Conservation (phyloP, 2,329 filamentous ascomycete genomes). For the Aspergillus udagawae region DNA sequence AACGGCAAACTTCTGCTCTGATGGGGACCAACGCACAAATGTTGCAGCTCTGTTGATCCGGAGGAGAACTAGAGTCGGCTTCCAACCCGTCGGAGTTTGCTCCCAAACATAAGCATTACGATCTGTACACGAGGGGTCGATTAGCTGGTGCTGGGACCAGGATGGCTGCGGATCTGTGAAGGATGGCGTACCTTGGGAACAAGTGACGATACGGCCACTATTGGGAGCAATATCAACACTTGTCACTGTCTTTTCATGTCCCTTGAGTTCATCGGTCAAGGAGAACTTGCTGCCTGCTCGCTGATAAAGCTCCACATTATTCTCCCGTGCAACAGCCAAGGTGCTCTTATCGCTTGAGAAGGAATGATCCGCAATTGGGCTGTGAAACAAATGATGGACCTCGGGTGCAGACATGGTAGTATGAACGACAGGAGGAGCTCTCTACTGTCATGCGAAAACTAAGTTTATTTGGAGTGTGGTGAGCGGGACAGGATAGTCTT, state of each 20-base stretch:
- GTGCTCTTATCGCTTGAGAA: constrained; percentile 90
- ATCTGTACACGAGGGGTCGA: constrained; percentile 52
- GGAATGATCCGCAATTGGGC: constrained; percentile 94
- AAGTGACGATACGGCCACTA: constrained; percentile 92
- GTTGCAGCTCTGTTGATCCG: constrained; percentile 96
- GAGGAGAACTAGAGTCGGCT: constrained; percentile 92
- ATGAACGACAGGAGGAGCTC: constrained; percentile 83
- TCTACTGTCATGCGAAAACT: constrained; percentile 72
- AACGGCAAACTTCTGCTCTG: constrained; percentile 95
- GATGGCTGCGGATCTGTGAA: not conserved
- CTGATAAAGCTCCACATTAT: constrained; percentile 81
- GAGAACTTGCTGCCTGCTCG: constrained; percentile 69
- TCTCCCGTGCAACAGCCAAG: constrained; percentile 87
- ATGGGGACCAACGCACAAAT: constrained; percentile 94
- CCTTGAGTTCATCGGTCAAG: constrained; percentile 87
- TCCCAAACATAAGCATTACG: constrained; percentile 99
- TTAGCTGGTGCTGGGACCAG: not conserved
- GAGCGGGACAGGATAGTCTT: not conserved
- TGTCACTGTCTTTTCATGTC: constrained; percentile 95
- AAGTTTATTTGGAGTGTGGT: not conserved
- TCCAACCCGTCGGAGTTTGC: constrained; percentile 85
- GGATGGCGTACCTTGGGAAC: constrained; percentile 71
- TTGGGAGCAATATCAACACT: constrained; percentile 91
- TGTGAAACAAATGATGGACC: constrained; percentile 95
- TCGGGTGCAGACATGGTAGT: constrained; percentile 74